Base-by-base conservation (phyloP, 345 rosid genomes). In the Camelina hispida region DNA sequence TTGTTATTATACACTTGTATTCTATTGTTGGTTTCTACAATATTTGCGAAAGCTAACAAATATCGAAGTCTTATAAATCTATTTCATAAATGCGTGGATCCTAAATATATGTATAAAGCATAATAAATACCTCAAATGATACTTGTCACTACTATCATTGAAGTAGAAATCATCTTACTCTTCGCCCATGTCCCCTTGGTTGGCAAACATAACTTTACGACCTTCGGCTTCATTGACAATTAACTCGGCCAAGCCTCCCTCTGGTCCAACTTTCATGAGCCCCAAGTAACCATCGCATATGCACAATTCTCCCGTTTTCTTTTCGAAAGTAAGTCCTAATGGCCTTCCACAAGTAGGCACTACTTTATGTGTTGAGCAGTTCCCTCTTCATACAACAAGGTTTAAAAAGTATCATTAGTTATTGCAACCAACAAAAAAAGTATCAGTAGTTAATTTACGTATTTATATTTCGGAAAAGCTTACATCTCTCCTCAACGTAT, bases 301-400 rank as follows among this genome's bases (percentile, higher is more conserved):
- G 79, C 89, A 91, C 43, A 91, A 86, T 63, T 87, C 90, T 71
- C 97, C 93, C 1, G 87, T 84, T 79, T 74, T 81, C 51, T 82
- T 82, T 69, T 87, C 84, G 15, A 89, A 91, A 50, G 76, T 80
- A 34, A 91, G 71, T 32, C 97, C 95, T 32, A 89, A 57, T 9
- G 95, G 93, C 69, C 97, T 89, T 48, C 95, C 97, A 81, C 97
- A 91, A 3, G 75, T 44, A 52, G 87, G 87, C 74, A 86, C 97
- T 80, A 74, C 48, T 42, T 73, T 59, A 82, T 61, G 86, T 75
- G 2, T 68, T 22, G 55, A 75, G 65, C 97, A 89, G 7, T 85
- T 79, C 74, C 81, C 74, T 85, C 91, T 87, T 44, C 63, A 34
- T 9, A 62, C 43, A 61, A 69, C 34, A 68, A 25, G 43, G 9